Base-by-base conservation (phyloP, 495 filamentous ascomycete species). In the Apodospora peruviana region DNA sequence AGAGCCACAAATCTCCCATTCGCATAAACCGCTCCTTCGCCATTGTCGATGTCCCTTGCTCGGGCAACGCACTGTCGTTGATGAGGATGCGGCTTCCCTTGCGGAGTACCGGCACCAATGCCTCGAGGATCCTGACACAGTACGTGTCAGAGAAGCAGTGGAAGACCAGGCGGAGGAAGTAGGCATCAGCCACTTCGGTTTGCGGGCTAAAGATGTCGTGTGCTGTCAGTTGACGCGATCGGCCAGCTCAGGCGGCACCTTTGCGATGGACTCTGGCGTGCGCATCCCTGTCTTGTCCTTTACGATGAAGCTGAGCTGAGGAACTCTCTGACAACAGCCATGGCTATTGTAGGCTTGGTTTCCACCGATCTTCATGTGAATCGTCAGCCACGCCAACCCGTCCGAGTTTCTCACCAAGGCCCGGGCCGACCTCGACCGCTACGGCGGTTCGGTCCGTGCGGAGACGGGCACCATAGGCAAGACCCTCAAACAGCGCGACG, bases 101-200 rank as follows among this genome's bases (percentile, higher is more conserved):
- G 38, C 71, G 74, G 20, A 83, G 55, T 0, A 71, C 74, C 14
- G 76, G 75, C 19, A 76, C 71, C 24, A 82, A 55, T 7, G 68
- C 64, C 40, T 60, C 62, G 24, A 84, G 62, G 38, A 81, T 76
- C 47, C 72, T 68, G 5, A 72, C 45, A 4, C 63, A 66, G 53
- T 79, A 79, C 51, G 76, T 72, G 47, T 81, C 76, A 21, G 74
- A 67, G 61, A 77, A 76, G 52, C 79, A 72, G 47, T 80, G 79
- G 56, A 82, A 60, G 43, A 77, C 73, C 57, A 69, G 72, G n/a
- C 78, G 73, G 47, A 75, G 73, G 40, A 80, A 56, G 48, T 79
- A 80, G 3, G 65, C 59, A 25, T 75, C 69, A 10, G 78, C 77
- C 0, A 59, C 59, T 23, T 59, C 63, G 35, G 77, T 64, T 17